Percentiles rank a stretch among this genome's conserved stretches.
phyloP scores from a whole-genome alignment of 2,329 filamentous ascomycete genomes.

The Cercospora nicotianae region DNA sequence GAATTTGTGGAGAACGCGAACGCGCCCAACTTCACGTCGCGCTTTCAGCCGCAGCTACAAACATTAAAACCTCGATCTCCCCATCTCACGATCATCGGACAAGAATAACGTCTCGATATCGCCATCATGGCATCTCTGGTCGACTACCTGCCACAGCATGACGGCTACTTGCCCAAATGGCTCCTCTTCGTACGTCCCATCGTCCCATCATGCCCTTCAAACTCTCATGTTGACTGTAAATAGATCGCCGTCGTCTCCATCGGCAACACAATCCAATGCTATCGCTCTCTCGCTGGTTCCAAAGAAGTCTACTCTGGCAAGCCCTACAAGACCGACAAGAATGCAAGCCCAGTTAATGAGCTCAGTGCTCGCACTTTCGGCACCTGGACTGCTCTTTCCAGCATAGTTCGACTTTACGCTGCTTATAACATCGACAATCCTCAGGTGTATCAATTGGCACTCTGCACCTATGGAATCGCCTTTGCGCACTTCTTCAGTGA shows the following conservation, averaged over 20 bases:
- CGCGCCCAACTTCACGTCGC: slow-evolving; percentile 8
- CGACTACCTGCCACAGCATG: slow-evolving; percentile 46
- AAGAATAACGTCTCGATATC: background rate
- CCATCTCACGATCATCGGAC: background rate
- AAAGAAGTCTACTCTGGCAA: slow-evolving; percentile 78
- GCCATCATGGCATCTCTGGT: slow-evolving; percentile 30
- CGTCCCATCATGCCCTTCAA: slow-evolving; percentile 9
- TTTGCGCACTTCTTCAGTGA: slow-evolving; percentile 77
- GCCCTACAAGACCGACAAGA: slow-evolving; percentile 42
- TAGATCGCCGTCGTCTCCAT: slow-evolving; percentile 81
- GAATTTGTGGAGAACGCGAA: background rate
- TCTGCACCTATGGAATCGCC: slow-evolving; percentile 80
- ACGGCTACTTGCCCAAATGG: slow-evolving; percentile 63
- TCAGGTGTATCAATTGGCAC: slow-evolving; percentile 73
- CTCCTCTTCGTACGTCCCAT: slow-evolving; percentile 58
- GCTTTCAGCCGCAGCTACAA: background rate
- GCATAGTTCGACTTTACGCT: slow-evolving; percentile 76
- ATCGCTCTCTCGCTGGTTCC: slow-evolving; percentile 75
- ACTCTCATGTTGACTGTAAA: background rate
- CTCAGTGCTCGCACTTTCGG: slow-evolving; percentile 79
- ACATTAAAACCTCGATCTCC: background rate
- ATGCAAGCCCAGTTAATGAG: slow-evolving; percentile 60
- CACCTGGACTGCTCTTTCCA: slow-evolving; percentile 80
- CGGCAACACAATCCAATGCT: slow-evolving; percentile 82
- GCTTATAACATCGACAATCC: slow-evolving; percentile 76